Base-by-base conservation (phyloP, 1,139 yeast species). In the Scheffersomyces cryptocercus region DNA sequence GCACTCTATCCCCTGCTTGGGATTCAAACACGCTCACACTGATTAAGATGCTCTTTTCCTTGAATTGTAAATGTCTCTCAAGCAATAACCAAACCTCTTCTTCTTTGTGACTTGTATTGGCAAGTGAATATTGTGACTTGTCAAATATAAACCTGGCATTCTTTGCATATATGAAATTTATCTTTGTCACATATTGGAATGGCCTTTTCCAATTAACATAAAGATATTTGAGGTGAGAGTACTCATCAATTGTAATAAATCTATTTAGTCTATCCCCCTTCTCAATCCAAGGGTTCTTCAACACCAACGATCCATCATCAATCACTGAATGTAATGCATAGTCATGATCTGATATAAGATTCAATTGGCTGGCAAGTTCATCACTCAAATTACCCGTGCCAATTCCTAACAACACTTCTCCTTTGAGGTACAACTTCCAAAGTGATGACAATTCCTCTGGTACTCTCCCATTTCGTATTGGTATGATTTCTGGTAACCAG, bases 131-230 rank as follows among this genome's bases (percentile, higher is more conserved):
- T 47, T 84, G 87, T 0, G 85, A 84, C 39, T 69, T 63, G 29
- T 71, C 66, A 29, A 65, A 59, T 32, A 71, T 54, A 6, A 48
- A 47, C 3, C 39, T 34, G 38, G 44, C 38, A 24, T 46, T 30
- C 5, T 45, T 46, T 29, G 59, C 54, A 51, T 62, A 68, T 3
- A 72, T 57, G 52, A 82, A 79, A 33, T 68, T 71, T 0, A 61
- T 47, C 1, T 55, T 51, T n/a, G 53, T 43, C 3, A 59, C 55
- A 41, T 54, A 53, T 13, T 56, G 50, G 51, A 75, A 78, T 28
- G 46, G 36, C 0, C 81, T 76, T 48, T 82, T 71, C 95, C 95
- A 86, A 56, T 84, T 87, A 36, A 88, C 51, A 56, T 88, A 89
- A 3, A 86, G 49, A 36, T 75, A 80, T 14, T 70, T 68, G 57